Evolutionary conservation across 1,284 basidiomycete species (phyloP).

Genomic region (Pseudozyma sp.): DNA sequence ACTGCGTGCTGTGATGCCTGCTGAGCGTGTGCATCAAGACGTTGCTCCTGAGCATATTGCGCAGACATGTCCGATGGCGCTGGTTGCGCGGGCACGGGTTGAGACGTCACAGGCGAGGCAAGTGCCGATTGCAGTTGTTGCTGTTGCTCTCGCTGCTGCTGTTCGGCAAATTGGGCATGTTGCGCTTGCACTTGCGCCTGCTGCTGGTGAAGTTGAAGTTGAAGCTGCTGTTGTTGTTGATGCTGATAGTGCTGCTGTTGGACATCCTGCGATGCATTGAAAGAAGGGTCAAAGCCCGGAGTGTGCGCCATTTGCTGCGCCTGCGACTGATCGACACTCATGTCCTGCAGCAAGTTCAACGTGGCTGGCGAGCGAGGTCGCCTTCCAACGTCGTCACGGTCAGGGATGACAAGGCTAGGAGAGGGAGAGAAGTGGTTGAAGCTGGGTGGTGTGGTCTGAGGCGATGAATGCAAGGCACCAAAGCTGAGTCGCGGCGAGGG

Average conservation of each 20-base stretch:
- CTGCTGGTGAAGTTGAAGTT: slow-evolving; percentile 17
- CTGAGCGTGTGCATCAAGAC: background rate
- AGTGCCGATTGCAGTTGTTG: slow-evolving; percentile 19
- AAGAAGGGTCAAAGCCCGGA: slow-evolving; percentile 15
- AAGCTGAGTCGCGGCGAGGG: slow-evolving; percentile 34
- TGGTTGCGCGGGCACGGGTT: slow-evolving; percentile 3
- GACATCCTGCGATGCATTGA: slow-evolving; percentile 16
- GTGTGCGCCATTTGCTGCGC: slow-evolving; percentile 30
- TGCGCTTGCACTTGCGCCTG: slow-evolving; percentile 1
- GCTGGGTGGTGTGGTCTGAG: slow-evolving; percentile 13
- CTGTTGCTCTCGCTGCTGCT: slow-evolving; percentile 20
- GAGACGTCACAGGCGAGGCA: slow-evolving; percentile 25
- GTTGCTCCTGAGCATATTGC: slow-evolving; percentile 6
- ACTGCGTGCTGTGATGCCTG: slow-evolving; percentile 12
- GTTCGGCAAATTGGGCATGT: too few relatives aligned
- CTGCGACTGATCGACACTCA: slow-evolving; percentile 25
- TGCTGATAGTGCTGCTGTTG: slow-evolving; percentile 36
- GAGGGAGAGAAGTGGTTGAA: slow-evolving; percentile 17
- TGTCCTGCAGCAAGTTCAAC: slow-evolving; percentile 18
- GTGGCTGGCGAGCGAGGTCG: slow-evolving; percentile 42
- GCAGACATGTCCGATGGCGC: slow-evolving; percentile 7
- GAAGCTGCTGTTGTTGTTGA: slow-evolving; percentile 31
- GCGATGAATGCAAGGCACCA: slow-evolving; percentile 18
- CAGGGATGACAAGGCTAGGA: slow-evolving; percentile 10
- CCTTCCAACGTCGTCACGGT: slow-evolving; percentile 21